phyloP scores from a whole-genome alignment of 1,139 yeast species.

The Candida labiduridarum region DNA sequence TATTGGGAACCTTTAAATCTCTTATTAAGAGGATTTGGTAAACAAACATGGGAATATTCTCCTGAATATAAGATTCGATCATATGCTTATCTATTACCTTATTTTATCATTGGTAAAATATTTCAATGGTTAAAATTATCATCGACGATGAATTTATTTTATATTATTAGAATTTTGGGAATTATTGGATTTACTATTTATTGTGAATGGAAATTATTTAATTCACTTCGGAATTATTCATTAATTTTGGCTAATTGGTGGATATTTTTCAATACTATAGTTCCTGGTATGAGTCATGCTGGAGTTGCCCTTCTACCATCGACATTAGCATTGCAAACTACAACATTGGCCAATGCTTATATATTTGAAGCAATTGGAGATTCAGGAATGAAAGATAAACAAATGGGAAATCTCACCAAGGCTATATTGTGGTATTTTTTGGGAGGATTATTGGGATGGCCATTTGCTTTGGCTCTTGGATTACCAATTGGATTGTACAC shows the following conservation, averaged over 20 bases:
- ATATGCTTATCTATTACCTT: constrained; percentile 72
- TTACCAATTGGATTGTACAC: constrained; percentile 55
- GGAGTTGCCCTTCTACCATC: constrained; percentile 85
- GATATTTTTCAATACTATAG: constrained; percentile 45
- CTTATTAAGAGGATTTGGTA: constrained; percentile 78
- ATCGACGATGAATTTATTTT: constrained; percentile 38
- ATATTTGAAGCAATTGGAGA: constrained; percentile 25
- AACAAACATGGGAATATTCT: constrained; percentile 96
- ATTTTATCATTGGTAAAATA: constrained; percentile 29
- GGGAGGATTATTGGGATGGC: constrained; percentile 91
- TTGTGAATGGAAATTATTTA: constrained; percentile 55
- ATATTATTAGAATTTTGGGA: constrained; percentile 51
- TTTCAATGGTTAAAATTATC: constrained; percentile 5
- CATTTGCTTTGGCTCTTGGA: constrained; percentile 72
- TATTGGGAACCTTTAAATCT: constrained; percentile 93
- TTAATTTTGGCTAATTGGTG: constrained; percentile 58
- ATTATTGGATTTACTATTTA: constrained; percentile 56
- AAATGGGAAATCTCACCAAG: constrained; percentile 15
- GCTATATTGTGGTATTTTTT: constrained; percentile 56
- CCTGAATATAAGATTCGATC: constrained; percentile 89
- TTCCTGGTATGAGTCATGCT: constrained; percentile 82
- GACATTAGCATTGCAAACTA: constrained; percentile 76
- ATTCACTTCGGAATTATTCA: constrained; percentile 42
- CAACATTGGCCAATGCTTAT: constrained; percentile 51
- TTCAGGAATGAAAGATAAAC: not conserved